Evolutionary conservation across 148 eudicot species (phyloP), one percentile per base, ranked within the genome.

Genomic region (Gaultheria prostrata): DNA sequence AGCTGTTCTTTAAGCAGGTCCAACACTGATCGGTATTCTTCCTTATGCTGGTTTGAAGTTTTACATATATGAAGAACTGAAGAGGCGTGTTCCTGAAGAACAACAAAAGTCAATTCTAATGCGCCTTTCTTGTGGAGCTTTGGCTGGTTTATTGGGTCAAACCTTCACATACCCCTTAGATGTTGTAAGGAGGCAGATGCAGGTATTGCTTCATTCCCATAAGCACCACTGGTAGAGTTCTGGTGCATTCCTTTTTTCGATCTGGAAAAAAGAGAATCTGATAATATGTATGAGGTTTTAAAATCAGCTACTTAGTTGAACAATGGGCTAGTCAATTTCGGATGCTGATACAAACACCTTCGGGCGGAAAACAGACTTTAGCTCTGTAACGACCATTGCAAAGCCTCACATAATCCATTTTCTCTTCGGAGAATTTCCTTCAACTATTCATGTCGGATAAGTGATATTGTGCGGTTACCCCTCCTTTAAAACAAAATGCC

Each of bases 11-110:
- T 75, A 46, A 46, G 53, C 78, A 97, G 99, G 99, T 57, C 99
- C 99, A 48, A 97, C 99, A 67, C 92, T 97, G 49, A 92, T 94
- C 35, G 99, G 99, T 77, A 97, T 97, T 85, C 94, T 97, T 67
- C 99, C 99, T 49, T 97, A 97, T 86, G 99, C 99, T 83, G 99
- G 99, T 75, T 86, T 97, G 85, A 97, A 97, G 86, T 97, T 97
- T 84, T 97, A 97, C 85, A 89, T 97, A 13, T 97, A 97, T 21
- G 99, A 97, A 91, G 95, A 97, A 86, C 98, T 97, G 13, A 97
- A 97, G 84, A 89, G 95, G 81, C 92, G 86, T 76, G 98, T 97
- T 79, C 98, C 99, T 76, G 99, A 95, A 91, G 99, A 97, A 83
- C 95, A 93, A 76, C 96, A 92, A 72, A 93, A 87, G 10, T 93